Evolutionary conservation across 768 basidiomycete genomes (phyloP), one percentile per base, ranked within the genome.

Genomic region (Daedaleopsis sinensis): DNA sequence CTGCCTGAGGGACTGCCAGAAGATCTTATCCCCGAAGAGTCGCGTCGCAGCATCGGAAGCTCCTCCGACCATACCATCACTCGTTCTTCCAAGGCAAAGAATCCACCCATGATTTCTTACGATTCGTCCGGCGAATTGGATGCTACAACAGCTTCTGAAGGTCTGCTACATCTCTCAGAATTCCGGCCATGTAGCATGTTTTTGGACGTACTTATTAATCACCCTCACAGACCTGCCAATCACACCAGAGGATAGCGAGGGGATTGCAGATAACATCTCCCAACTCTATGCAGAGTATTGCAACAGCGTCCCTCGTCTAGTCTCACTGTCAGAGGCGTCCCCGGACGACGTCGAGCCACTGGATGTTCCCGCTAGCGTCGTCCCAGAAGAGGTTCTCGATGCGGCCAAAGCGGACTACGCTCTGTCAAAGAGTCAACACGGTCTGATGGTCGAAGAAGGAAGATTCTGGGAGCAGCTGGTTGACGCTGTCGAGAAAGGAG

Each of bases 371-470:
- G 5, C 9, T 52, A 12, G 21, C 23, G 15, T 53, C 15, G 46
- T 23, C 24, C 24, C 49, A 1, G 37, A 44, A 4, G 53, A 56
- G 32, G 74, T 75, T 39, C 61, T 71, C 46, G 73, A 70, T 4
- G 80, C 80, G 12, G 74, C 73, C 1, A 74, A 70, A 18, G 70
- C 73, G 37, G 82, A 81, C 49, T 77, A 81, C 58, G 77, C 77
- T 19, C 80, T 88, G 80, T 86, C 88, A 46, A 89, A 85, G 68
- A 76, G 77, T 1, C 90, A 92, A 64, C 73, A 81, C 38, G 79
- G 84, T 59, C 78, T 92, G 44, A 80, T 80, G 2, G 58, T 82
- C 3, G 84, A 87, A 46, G 91, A 93, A 71, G 83, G 82, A 35
- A 71, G 72, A 37, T 67, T 92, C 49, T 90, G 90, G 91, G 68